Base-by-base conservation (phyloP, 129 eudicot genomes). In the Apium graveolens region DNA sequence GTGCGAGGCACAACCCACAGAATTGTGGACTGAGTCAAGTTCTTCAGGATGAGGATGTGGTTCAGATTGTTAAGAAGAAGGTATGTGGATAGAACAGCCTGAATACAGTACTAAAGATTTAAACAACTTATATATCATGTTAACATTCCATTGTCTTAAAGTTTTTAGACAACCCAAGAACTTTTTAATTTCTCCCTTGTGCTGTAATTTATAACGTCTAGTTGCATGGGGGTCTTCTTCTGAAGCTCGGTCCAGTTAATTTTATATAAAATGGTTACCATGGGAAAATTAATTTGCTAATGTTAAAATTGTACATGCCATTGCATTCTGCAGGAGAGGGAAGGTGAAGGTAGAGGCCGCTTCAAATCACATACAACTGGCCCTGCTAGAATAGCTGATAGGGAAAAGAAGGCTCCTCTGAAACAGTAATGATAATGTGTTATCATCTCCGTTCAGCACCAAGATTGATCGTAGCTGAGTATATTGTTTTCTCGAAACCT, bases 1-100 rank as follows among this genome's bases (percentile, higher is more conserved):
- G 99, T 86, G 93, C 99, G 79, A 89, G 99, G 84, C 99, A 96
- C 82, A 87, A 87, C 85, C 97, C 99, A 0, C 99, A 96, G 85
- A 92, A 96, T 79, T 96, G 99, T 87, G 99, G 99, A 43, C 92
- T 90, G 45, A 76, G 88, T 82, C 99, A 96, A 65, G 71, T 65
- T 82, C 99, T 96, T 87, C 86, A 87, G 75, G 99, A 96, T 55
- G 99, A 96, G 83, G 99, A 95, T 86, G 99, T 95, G 14, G 99
- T 96, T 73, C 99, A 96, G 78, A 89, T 96, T 39, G 97, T 96
- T 45, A 96, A 96, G 92, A 96, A 96, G 81, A 96, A 96, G 99
- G 99, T 90, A 85, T 21, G 21, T 11, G 48, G 48, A 11, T 44
- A 0, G 65, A 55, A 55, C 65, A 24, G 4, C 29, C 29, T 55